A percentile compares a stretch with the other conserved stretches of the same genome.
Conservation (phyloP, 192 early-diverging fungal species). For the Gaertneriomyces semiglobifer region DNA sequence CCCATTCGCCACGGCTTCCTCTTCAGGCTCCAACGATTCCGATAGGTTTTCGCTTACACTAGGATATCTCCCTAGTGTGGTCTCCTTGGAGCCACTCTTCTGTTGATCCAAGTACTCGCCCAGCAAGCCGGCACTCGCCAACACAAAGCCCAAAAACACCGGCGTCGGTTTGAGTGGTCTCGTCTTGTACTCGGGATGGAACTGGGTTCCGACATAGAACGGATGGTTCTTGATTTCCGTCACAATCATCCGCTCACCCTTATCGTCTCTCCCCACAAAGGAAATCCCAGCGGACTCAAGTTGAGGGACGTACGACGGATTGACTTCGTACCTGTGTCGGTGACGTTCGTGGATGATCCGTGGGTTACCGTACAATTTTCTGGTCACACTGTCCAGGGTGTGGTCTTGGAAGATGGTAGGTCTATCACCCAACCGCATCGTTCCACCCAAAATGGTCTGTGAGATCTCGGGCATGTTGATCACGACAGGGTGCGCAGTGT, state of each 20-base stretch:
- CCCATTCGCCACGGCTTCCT: slow-evolving; percentile 9
- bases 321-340: slow-evolving; percentile 98
- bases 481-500: slow-evolving; percentile 73
- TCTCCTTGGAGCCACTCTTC: not conserved
- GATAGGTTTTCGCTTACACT: slow-evolving; percentile 21
- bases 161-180: slow-evolving; percentile 89
- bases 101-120: slow-evolving; percentile 37
- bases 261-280: slow-evolving; percentile 93
- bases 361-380: slow-evolving; percentile 58
- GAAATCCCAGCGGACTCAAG: slow-evolving; percentile 78
- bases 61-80: slow-evolving; percentile 25
- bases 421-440: slow-evolving; percentile 90
- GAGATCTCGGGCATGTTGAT: slow-evolving; percentile 98
- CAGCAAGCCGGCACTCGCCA: slow-evolving; percentile 76
- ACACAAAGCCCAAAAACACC: slow-evolving; percentile 87
- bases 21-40: not conserved
- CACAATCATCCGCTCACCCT: slow-evolving; percentile 97
- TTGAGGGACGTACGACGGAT: slow-evolving; percentile 72
- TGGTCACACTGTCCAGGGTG: slow-evolving; percentile 63
- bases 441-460: slow-evolving; percentile 88
- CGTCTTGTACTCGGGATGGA: slow-evolving; percentile 96
- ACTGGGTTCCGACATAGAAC: slow-evolving; percentile 93
- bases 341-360: slow-evolving; percentile 80
- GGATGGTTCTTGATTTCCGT: slow-evolving; percentile 83
- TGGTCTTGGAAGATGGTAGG: slow-evolving; percentile 62